Evolutionary conservation across 2,329 filamentous ascomycete species (phyloP).

Genomic region (Trichoderma breve): DNA sequence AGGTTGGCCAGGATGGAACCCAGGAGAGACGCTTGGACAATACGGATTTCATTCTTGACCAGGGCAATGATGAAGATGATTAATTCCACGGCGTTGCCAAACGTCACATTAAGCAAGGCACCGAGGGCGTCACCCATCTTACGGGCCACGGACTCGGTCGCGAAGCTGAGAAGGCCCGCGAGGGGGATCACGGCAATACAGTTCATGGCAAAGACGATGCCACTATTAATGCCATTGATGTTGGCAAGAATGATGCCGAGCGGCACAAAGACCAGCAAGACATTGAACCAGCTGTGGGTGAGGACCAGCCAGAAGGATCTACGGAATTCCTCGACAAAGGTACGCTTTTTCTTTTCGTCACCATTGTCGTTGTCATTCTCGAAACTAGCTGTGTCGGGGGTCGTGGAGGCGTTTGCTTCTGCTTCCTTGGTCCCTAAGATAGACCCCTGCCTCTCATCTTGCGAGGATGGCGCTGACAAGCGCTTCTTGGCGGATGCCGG

Average conservation of each 20-base stretch:
- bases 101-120: slow-evolving; percentile 72
- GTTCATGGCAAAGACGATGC: slow-evolving; percentile 70
- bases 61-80: slow-evolving; percentile 82
- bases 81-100: slow-evolving; percentile 76
- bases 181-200: slow-evolving; percentile 73
- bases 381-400: slow-evolving; percentile 31
- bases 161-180: slow-evolving; percentile 68
- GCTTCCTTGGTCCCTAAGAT: slow-evolving; percentile 44
- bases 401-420: slow-evolving; percentile 20
- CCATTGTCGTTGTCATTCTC: slow-evolving; percentile 32
- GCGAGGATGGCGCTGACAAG: slow-evolving; percentile 44
- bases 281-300: slow-evolving; percentile 73
- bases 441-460: slow-evolving; percentile 57
- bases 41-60: slow-evolving; percentile 79
- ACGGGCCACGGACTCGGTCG: slow-evolving; percentile 71
- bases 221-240: slow-evolving; percentile 52
- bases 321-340: slow-evolving; percentile 49
- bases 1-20: slow-evolving; percentile 89
- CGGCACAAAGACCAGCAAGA: slow-evolving; percentile 75
- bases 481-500: slow-evolving; percentile 4
- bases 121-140: slow-evolving; percentile 71
- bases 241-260: slow-evolving; percentile 67
- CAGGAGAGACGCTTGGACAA: slow-evolving; percentile 86
- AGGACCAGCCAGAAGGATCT: slow-evolving; percentile 55
- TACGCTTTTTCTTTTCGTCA: slow-evolving; percentile 36